Evolutionary conservation across 441 rosid genomes (phyloP).

Genomic region (Populus hybrid): DNA sequence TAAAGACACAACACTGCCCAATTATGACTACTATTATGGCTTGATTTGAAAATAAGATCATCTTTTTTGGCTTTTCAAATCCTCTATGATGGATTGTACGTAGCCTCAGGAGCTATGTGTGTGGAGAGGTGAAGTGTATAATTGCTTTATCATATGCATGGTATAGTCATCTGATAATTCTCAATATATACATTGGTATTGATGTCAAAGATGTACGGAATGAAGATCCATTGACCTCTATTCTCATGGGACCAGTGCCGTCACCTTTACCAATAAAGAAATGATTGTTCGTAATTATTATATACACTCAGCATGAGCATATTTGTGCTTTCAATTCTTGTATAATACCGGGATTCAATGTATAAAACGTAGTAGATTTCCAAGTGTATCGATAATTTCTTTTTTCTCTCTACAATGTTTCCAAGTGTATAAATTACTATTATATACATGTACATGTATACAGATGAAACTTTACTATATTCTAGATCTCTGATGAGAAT

Average conservation of each 20-base stretch:
- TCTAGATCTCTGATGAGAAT: too few relatives aligned
- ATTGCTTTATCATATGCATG: not conserved
- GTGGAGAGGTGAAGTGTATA: not conserved
- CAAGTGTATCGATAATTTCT: too few relatives aligned
- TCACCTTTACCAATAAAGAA: not conserved
- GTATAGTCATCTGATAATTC: too few relatives aligned
- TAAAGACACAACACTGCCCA: not conserved
- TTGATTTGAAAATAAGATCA: constrained; percentile 19
- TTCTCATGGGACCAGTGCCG: not conserved
- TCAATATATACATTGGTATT: not conserved
- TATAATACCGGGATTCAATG: too few relatives aligned
- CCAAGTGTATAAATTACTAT: too few relatives aligned
- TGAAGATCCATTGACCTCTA: not conserved
- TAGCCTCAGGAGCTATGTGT: not conserved
- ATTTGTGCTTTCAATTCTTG: too few relatives aligned
- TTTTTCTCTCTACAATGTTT: too few relatives aligned
- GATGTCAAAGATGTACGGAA: not conserved
- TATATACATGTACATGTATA: too few relatives aligned
- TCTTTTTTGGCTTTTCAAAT: constrained; percentile 20
- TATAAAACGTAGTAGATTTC: too few relatives aligned
- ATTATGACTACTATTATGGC: constrained; percentile 15
- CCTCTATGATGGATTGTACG: not conserved
- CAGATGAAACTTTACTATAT: too few relatives aligned
- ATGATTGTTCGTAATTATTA: too few relatives aligned
- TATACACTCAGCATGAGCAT: too few relatives aligned